These are phyloP conservation scores for Candida ortonii DNA, from an alignment of 805 yeast genomes.

Conservation along the genomic window DNA sequence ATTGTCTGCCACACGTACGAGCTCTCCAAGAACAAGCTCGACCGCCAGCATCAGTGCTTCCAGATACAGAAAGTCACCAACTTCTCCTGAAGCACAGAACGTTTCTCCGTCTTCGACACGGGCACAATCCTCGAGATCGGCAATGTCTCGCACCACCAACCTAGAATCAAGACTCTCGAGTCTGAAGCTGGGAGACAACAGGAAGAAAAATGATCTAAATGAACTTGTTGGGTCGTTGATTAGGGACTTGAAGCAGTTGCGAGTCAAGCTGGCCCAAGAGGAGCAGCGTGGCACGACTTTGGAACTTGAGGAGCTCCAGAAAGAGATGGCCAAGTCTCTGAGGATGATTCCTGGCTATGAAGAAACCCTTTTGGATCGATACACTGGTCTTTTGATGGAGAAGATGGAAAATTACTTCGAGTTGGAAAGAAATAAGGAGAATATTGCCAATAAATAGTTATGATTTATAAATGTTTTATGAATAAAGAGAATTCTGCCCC, in stretches of 20 bases:
- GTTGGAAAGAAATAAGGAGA: conserved; percentile 15
- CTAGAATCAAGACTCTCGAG: conserved; percentile 15
- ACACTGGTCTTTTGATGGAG: conserved; percentile 11
- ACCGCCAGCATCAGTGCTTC: too few relatives aligned
- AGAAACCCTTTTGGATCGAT: conserved; percentile 14
- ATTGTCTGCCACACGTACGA: conserved; percentile 7
- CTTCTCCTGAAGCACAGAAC: conserved; percentile 8
- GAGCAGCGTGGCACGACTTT: conserved; percentile 1
- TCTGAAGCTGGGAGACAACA: conserved; percentile 11
- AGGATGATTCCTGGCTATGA: conserved; percentile 22
- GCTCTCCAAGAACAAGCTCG: conserved; percentile 6
- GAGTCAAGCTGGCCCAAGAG: conserved; percentile 8
- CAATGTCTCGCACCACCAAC: conserved; percentile 10
- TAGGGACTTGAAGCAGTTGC: conserved; percentile 11
- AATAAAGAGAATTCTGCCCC: too few relatives aligned
- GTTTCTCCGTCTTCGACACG: conserved; percentile 13
- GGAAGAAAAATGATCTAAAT: conserved; percentile 1
- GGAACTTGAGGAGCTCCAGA: conserved; percentile 5
- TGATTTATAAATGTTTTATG: too few relatives aligned
- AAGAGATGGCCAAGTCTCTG: conserved; percentile 16
- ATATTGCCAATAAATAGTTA: conserved; percentile 10
- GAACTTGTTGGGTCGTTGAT: conserved; percentile 6
- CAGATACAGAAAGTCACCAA: conserved; percentile 9
- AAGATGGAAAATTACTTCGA: conserved; percentile 8
- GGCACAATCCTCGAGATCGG: conserved; percentile 10